Percentiles rank a stretch among this genome's conserved stretches.
phyloP scores from a whole-genome alignment of 495 filamentous ascomycete genomes.

The Thozetella sp. region DNA sequence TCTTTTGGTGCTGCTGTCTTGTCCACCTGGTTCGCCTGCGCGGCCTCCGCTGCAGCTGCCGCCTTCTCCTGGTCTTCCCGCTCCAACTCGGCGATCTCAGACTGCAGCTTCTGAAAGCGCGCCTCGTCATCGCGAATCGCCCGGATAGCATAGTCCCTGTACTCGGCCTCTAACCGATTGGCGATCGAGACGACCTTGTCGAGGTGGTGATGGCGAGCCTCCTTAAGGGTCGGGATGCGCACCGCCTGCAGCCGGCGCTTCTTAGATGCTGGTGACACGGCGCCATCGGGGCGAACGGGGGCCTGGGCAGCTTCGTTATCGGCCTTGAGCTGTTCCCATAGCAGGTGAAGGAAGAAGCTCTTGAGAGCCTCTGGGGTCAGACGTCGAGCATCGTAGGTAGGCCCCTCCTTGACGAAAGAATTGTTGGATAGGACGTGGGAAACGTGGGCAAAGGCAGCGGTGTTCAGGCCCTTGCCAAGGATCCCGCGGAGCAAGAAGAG shows the following conservation, averaged over 20 bases:
- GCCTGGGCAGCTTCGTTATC: constrained; percentile 27
- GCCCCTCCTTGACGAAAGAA: constrained; percentile 64
- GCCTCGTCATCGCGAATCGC: constrained; percentile 78
- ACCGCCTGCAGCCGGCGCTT: constrained; percentile 76
- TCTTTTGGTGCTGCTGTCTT: not conserved
- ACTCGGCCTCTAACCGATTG: constrained; percentile 71
- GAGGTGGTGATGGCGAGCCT: constrained; percentile 66
- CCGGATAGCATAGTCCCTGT: constrained; percentile 64
- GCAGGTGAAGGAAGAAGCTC: constrained; percentile 71
- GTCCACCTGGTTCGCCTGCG: not conserved
- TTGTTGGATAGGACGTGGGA: constrained; percentile 75
- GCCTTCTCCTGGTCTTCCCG: constrained; percentile 14
- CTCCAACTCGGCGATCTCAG: constrained; percentile 71
- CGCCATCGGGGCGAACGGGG: constrained; percentile 30
- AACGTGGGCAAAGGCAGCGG: constrained; percentile 68
- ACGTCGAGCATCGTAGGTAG: constrained; percentile 69
- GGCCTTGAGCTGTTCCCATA: constrained; percentile 69
- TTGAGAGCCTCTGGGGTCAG: constrained; percentile 78
- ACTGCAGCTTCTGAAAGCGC: constrained; percentile 60
- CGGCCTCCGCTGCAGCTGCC: not conserved
- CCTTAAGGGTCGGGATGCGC: constrained; percentile 60
- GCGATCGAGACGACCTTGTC: constrained; percentile 70
- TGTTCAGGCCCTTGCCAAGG: constrained; percentile 62
- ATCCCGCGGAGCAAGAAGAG: constrained; percentile 89
- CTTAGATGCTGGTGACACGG: constrained; percentile 54